These are phyloP conservation scores for Bertia moriformis DNA, from an alignment of 2,329 filamentous ascomycete species.

Conservation along the genomic window DNA sequence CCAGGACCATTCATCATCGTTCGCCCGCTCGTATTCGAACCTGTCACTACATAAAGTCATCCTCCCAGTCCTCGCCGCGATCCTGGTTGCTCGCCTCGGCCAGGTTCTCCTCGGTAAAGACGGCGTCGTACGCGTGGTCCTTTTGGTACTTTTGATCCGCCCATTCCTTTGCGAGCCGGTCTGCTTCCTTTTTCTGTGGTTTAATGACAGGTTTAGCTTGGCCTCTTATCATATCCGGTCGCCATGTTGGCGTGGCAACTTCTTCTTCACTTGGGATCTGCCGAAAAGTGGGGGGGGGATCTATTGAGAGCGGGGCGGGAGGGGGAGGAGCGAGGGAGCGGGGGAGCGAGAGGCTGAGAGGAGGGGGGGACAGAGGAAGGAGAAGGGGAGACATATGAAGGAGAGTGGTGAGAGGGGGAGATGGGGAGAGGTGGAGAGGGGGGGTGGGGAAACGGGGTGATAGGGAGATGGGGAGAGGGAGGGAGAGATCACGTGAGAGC, in stretches of 20 bases:
- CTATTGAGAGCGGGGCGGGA: too few species aligned
- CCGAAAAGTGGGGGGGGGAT: not conserved
- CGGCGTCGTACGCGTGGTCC: conserved; percentile 92
- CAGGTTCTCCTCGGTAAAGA: conserved; percentile 74
- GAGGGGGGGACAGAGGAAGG: too few species aligned
- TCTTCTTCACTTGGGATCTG: conserved; percentile 3
- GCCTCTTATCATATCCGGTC: conserved; percentile 21
- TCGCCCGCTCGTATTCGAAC: too few species aligned
- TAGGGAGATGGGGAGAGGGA: too few species aligned
- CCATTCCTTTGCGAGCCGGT: conserved; percentile 59
- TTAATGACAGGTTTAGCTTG: too few species aligned
- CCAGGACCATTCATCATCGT: too few species aligned
- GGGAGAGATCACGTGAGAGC: too few species aligned
- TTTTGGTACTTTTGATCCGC: conserved; percentile 87
- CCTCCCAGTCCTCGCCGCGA: conserved; percentile 60
- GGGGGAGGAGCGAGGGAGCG: too few species aligned
- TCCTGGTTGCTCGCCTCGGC: conserved; percentile 72
- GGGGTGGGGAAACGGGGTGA: too few species aligned
- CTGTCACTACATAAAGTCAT: conserved; percentile 95
- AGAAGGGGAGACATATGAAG: too few species aligned
- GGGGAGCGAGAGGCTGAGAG: too few species aligned
- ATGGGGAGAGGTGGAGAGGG: conserved; percentile 2
- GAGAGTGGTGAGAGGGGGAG: too few species aligned
- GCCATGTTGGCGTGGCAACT: conserved; percentile 5
- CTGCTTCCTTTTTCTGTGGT: conserved; percentile 61